These are phyloP conservation scores for Neoboletus magnificus DNA, from an alignment of 768 basidiomycete genomes.

Conservation along the genomic window DNA sequence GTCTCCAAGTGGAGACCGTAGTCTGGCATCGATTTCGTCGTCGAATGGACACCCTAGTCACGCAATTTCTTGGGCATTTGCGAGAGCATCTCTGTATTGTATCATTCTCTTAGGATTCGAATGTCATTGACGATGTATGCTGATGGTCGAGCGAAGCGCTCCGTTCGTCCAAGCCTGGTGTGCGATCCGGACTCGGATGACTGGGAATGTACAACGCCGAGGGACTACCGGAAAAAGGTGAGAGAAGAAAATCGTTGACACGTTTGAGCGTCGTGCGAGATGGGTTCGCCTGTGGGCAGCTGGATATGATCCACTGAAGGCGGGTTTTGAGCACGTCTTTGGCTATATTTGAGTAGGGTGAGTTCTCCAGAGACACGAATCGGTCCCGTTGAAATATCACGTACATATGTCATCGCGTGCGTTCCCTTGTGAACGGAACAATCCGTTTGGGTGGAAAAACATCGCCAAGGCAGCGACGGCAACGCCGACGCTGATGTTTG, in stretches of 20 bases:
- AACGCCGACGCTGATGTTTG: constrained; percentile 63
- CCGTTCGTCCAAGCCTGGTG: background rate
- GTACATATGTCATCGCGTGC: constrained; percentile 16
- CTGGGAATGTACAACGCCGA: background rate
- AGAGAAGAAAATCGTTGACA: constrained; percentile 72
- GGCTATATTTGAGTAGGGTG: constrained; percentile 19
- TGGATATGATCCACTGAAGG: constrained; percentile 84
- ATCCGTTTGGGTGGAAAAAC: constrained; percentile 57
- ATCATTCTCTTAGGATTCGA: background rate
- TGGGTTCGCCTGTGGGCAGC: constrained; percentile 75
- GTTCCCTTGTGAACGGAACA: constrained; percentile 11
- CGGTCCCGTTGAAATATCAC: constrained; percentile 2
- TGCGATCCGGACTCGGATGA: background rate
- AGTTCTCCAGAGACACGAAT: background rate
- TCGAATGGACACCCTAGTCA: background rate
- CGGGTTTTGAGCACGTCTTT: constrained; percentile 70
- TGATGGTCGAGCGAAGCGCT: background rate
- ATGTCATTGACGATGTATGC: background rate
- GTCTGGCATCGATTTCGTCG: background rate
- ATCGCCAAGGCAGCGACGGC: constrained; percentile 54
- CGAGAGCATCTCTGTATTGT: background rate
- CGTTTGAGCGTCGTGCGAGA: constrained; percentile 76
- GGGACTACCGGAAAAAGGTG: constrained; percentile 19
- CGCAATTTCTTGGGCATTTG: background rate
- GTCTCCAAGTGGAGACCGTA: constrained; percentile 11